A percentile compares a stretch with the other conserved stretches of the same genome.
phyloP scores from a whole-genome alignment of 345 rosid genomes.

The Eutrema yunnanense region DNA sequence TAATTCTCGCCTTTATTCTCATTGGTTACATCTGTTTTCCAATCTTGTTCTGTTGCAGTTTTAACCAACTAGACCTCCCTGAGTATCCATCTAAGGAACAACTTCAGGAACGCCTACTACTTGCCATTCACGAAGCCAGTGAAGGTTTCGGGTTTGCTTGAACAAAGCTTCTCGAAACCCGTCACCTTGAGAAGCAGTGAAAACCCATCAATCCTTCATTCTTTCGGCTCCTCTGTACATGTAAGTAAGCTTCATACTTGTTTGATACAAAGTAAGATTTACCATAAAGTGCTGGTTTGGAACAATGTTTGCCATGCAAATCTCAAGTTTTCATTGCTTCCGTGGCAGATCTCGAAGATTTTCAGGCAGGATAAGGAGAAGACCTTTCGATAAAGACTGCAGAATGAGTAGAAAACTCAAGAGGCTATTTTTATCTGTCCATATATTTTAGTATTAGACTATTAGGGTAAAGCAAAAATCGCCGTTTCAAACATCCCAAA shows the following conservation, averaged over 20 bases:
- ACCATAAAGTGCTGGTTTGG: too few relatives aligned
- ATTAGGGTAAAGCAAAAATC: constrained; percentile 15
- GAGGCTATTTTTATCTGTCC: constrained; percentile 22
- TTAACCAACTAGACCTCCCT: constrained; percentile 94
- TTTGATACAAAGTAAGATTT: not conserved
- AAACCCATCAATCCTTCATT: constrained; percentile 15
- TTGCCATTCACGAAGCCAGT: constrained; percentile 93
- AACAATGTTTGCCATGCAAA: not conserved
- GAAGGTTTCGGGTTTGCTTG: constrained; percentile 97
- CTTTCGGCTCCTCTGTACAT: constrained; percentile 29
- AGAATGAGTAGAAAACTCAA: constrained; percentile 14
- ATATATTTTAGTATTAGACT: constrained; percentile 23
- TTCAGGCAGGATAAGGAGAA: constrained; percentile 24
- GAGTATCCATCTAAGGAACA: constrained; percentile 81
- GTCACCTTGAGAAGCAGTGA: not conserved
- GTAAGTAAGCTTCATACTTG: not conserved
- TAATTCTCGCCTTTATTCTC: not conserved
- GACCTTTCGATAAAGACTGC: constrained; percentile 5
- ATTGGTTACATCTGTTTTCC: not conserved
- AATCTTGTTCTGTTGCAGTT: constrained; percentile 42
- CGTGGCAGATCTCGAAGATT: constrained; percentile 20
- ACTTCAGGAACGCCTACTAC: constrained; percentile 78
- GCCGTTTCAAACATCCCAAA: constrained; percentile 12
- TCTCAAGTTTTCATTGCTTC: not conserved
- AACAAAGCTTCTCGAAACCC: constrained; percentile 9